phyloP scores from a whole-genome alignment of 2,329 filamentous ascomycete species.

The Paracamarosporium sp. region DNA sequence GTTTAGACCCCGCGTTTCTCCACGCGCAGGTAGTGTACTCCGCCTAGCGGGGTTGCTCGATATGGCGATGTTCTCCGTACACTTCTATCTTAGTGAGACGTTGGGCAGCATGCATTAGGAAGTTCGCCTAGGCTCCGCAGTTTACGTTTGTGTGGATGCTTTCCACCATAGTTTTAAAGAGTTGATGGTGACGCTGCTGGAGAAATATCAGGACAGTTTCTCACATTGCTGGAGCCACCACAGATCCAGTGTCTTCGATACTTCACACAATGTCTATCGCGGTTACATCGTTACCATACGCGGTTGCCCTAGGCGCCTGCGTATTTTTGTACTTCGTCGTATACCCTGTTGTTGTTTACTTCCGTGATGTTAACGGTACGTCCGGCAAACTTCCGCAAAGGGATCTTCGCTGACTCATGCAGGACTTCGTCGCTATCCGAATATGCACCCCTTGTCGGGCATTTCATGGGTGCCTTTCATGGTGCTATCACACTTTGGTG shows the following conservation, averaged over 20 bases:
- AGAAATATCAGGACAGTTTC: neutral
- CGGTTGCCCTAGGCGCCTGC: conserved; percentile 27
- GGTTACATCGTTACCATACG: conserved; percentile 28
- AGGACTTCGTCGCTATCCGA: conserved; percentile 58
- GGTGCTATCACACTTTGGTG: conserved; percentile 51
- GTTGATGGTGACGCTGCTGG: neutral
- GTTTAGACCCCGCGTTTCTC: conserved; percentile 19
- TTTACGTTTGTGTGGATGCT: neutral
- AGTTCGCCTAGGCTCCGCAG: neutral
- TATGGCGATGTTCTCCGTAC: conserved; percentile 22
- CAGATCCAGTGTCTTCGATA: conserved; percentile 21
- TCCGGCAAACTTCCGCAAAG: neutral
- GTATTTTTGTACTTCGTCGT: conserved; percentile 47
- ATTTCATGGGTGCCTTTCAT: conserved; percentile 58
- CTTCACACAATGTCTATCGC: conserved; percentile 20
- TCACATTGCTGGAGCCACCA: neutral
- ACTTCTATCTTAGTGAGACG: conserved; percentile 13
- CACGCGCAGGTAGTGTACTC: neutral
- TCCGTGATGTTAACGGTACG: conserved; percentile 53
- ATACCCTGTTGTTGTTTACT: conserved; percentile 52
- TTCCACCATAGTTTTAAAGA: neutral
- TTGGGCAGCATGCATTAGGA: conserved; percentile 4
- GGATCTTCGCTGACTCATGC: conserved; percentile 1
- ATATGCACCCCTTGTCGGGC: conserved; percentile 54
- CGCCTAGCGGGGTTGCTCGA: conserved; percentile 9